phyloP scores from a whole-genome alignment of 768 basidiomycete genomes.

The Serendipita sp. region DNA sequence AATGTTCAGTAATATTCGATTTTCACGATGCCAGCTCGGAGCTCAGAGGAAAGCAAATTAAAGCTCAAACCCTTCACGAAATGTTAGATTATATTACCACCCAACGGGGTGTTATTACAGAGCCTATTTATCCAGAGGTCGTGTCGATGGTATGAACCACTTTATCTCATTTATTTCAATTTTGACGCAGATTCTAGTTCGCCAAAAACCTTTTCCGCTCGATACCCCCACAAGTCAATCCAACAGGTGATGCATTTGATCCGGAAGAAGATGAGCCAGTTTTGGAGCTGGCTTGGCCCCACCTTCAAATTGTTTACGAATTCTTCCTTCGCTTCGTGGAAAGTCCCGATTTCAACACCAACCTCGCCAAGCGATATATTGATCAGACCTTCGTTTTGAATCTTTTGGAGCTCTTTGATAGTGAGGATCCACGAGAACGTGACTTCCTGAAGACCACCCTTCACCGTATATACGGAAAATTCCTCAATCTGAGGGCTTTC shows the following conservation, averaged over 20 bases:
- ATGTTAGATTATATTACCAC: slow-evolving; percentile 99
- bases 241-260: slow-evolving; percentile 95
- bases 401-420: slow-evolving; percentile 94
- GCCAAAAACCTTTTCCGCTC: slow-evolving; percentile 96
- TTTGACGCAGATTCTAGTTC: slow-evolving; percentile 41
- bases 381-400: slow-evolving; percentile 93
- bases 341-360: slow-evolving; percentile 94
- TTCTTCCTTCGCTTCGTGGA: slow-evolving; percentile 99
- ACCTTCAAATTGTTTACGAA: slow-evolving; percentile 98
- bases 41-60: slow-evolving; percentile 94
- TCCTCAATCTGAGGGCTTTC: slow-evolving; percentile 94
- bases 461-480: slow-evolving; percentile 98
- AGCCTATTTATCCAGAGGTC: slow-evolving; percentile 96
- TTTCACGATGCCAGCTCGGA: slow-evolving; percentile 96
- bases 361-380: slow-evolving; percentile 92
- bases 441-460: slow-evolving; percentile 99
- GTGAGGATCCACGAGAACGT: slow-evolving; percentile 95
- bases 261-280: slow-evolving; percentile 99
- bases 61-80: slow-evolving; percentile 93
- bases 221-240: slow-evolving; percentile 98
- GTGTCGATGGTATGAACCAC: slow-evolving; percentile 70
- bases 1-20: slow-evolving; percentile 94
- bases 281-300: slow-evolving; percentile 97
- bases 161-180: neutral
- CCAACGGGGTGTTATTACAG: slow-evolving; percentile 89